phyloP scores from a whole-genome alignment of 2,329 filamentous ascomycete genomes.

The Bretziella fagacearum region DNA sequence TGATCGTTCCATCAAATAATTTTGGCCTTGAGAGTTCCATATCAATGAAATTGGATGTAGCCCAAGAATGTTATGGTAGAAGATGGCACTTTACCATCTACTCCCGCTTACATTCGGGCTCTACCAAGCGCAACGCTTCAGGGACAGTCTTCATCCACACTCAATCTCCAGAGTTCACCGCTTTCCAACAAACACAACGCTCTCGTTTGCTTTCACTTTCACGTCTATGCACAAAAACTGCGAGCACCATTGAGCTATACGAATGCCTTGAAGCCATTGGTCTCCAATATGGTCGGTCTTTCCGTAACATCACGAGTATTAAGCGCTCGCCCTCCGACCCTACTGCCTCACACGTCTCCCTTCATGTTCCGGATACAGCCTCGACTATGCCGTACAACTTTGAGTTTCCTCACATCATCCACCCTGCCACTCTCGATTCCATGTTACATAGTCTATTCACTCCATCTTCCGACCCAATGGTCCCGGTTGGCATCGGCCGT shows the following conservation, averaged over 20 bases:
- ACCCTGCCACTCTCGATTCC: conserved; percentile 39
- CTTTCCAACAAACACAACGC: not conserved
- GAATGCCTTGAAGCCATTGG: conserved; percentile 33
- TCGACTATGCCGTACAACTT: conserved; percentile 35
- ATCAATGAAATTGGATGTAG: conserved; percentile 23
- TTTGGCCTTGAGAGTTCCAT: conserved; percentile 34
- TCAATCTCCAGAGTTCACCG: not conserved
- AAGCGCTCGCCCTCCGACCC: conserved; percentile 20
- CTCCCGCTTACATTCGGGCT: conserved; percentile 32
- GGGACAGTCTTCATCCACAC: conserved; percentile 16
- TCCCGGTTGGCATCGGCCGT: conserved; percentile 30
- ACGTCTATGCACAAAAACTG: not conserved
- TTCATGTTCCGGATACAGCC: conserved; percentile 32
- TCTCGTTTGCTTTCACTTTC: no score
- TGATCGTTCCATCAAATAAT: conserved; percentile 30
- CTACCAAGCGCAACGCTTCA: conserved; percentile 25
- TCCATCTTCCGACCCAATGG: conserved; percentile 28
- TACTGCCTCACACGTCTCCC: conserved; percentile 21
- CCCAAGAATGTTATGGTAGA: no score
- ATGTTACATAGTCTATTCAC: conserved; percentile 38
- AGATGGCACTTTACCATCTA: conserved; percentile 29
- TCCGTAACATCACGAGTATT: conserved; percentile 29
- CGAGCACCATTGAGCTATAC: conserved; percentile 24
- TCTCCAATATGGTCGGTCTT: conserved; percentile 33
- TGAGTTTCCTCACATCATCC: conserved; percentile 38